Base-by-base conservation (phyloP, 805 yeast genomes). In the Zygosaccharomyces gambellarensis region DNA sequence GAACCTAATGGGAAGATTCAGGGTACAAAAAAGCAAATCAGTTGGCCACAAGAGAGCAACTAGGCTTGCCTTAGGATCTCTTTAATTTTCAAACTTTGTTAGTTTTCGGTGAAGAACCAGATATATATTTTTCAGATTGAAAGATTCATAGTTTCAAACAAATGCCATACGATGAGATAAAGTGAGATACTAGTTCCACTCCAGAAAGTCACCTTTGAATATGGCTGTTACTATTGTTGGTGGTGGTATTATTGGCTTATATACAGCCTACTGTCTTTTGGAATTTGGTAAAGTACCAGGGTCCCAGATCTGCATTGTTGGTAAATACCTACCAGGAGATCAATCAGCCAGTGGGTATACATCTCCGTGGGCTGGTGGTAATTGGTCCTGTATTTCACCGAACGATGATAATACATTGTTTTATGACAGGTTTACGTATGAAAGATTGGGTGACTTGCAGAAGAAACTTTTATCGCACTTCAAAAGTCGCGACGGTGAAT, bases 321-420 rank as follows among this genome's bases (percentile, higher is more conserved):
- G 87, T 6, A 79, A 84, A 59, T 78, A 75, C 57, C 65, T 83
- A 34, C 95, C 95, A 2, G 95, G 95, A 4, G 95, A 87, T 60
- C 84, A 80, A 55, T 81, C 89, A 3, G 78, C 79, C 49, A 17
- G 22, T 9, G 72, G 78, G 44, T 87, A 83, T 64, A 82, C 95
- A 1, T 84, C 90, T 0, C 95, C 95, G 0, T 84, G 85, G 78
- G 95, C 95, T 0, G 85, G 85, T 23, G 84, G 81, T 6, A 80
- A 80, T 60, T 80, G 79, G 59, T 75, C 82, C 2, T 72, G 78
- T 52, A 82, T 84, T 42, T 76, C 87, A 0, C 85, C 82, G 2
- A 73, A 76, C 51, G 86, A 82, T 55, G 64, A 64, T 2, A 72
- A 68, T n/a, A 71, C 78, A 0, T 57, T 82, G 45, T 62, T 61